Evolutionary conservation across 1,284 basidiomycete species (phyloP), one percentile per base, ranked within the genome.

Genomic region (Mrakiaceae sp.): DNA sequence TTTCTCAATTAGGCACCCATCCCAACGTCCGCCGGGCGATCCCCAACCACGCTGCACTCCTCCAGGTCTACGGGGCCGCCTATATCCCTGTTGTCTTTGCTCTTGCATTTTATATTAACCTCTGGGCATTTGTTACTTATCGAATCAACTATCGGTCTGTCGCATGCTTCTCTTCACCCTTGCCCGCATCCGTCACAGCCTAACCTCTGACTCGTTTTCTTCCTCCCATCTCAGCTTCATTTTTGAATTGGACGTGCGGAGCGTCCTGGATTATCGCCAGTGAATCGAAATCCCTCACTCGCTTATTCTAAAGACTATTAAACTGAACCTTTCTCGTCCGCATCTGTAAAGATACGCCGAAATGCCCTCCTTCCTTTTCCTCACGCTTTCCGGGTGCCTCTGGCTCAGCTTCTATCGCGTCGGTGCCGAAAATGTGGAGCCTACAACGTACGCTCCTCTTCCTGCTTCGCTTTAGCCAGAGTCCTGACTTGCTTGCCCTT

Each of bases 71-170:
- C 71, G 86, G 82, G 1, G 81, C 86, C 2, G 76, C 93, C 46
- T 79, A 85, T 61, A 75, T 96, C 3, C 91, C 92, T 0, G 80
- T 86, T 2, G 69, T 95, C 5, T 90, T 97, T 72, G 79, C 84
- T 0, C 71, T 94, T 47, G 78, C 96, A 0, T 84, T 97, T 57
- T 88, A 88, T 42, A 67, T 89, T 53, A 95, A 98, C 73, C 70
- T 97, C 9, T 71, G 85, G 14, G 87, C 86, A 0, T 97, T 90
- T 88, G 81, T 84, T 0, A 74, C 77, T 12, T 60, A 51, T 42
- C 80, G 87, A 58, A 88, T 93, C 70, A 93, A 91, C 72, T 89
- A 90, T 67, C 81, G 84, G 27, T 95, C 97, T 70, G 85, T 87
- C 88, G 65, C 62, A 80, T 71, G 11, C 16, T 48, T 53, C 40